phyloP scores from a whole-genome alignment of 2,329 filamentous ascomycete genomes.

The Ascochyta pisi region DNA sequence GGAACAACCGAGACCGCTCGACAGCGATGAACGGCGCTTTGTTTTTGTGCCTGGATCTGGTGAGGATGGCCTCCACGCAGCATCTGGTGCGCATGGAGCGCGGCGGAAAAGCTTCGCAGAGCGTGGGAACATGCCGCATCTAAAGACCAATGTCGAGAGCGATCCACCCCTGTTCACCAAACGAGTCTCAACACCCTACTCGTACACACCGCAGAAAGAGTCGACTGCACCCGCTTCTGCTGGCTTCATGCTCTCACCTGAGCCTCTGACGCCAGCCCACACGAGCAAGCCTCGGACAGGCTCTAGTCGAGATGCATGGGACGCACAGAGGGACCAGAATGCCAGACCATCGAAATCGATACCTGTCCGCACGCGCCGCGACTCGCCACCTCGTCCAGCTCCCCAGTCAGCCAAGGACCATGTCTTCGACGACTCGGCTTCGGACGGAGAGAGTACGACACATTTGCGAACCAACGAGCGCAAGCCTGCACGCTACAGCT shows the following conservation, averaged over 20 bases:
- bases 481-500: conserved; percentile 49
- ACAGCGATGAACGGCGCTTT: conserved; percentile 69
- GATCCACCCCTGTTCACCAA: conserved; percentile 50
- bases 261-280: conserved; percentile 52
- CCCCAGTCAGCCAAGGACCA: conserved; percentile 30
- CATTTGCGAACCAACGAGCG: conserved; percentile 39
- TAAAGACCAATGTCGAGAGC: conserved; percentile 39
- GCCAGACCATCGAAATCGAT: conserved; percentile 36
- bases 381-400: conserved; percentile 23
- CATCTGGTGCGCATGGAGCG: conserved; percentile 15
- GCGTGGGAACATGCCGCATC: conserved; percentile 42
- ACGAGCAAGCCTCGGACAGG: conserved; percentile 37
- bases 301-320: conserved; percentile 21
- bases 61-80: conserved; percentile 9
- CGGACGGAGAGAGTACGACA: conserved; percentile 35
- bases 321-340: conserved; percentile 27
- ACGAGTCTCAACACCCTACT: conserved; percentile 55
- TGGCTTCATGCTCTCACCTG: conserved; percentile 58
- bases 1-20: conserved; percentile 36
- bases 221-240: conserved; percentile 43
- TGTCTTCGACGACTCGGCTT: conserved; percentile 40
- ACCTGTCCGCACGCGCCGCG: conserved; percentile 35
- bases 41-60: conserved; percentile 58
- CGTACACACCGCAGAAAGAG: conserved; percentile 49
- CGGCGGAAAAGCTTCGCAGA: conserved; percentile 45